These are phyloP conservation scores for Tulasnella sp. DNA, from an alignment of 768 basidiomycete species.

Conservation along the genomic window DNA sequence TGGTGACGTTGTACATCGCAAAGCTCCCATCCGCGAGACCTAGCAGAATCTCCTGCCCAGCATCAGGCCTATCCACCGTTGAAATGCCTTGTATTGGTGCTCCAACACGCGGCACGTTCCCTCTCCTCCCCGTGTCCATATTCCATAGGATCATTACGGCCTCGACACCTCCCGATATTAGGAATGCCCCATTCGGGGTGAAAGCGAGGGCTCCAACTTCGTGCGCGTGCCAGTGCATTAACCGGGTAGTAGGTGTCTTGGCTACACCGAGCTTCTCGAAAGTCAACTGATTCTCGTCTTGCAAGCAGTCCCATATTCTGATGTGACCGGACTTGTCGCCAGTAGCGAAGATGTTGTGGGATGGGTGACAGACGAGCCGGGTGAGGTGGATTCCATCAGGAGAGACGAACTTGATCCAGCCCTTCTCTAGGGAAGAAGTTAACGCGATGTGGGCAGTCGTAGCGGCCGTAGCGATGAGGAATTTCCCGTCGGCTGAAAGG, in stretches of 20 bases:
- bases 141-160: constrained; percentile 98
- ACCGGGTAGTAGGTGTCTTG: constrained; percentile 77
- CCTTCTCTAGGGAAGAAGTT: constrained; percentile 53
- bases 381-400: constrained; percentile 62
- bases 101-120: constrained; percentile 90
- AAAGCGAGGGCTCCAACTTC: constrained; percentile 83
- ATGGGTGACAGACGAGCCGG: constrained; percentile 82
- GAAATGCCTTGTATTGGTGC: constrained; percentile 74
- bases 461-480: constrained; percentile 70
- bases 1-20: constrained; percentile 59
- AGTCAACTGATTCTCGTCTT: constrained; percentile 42
- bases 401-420: constrained; percentile 80
- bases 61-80: constrained; percentile 46
- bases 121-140: constrained; percentile 78
- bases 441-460: constrained; percentile 74
- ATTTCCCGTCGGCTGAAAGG: constrained; percentile 61
- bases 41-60: constrained; percentile 83
- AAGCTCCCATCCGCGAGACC: constrained; percentile 78
- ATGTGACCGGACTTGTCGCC: constrained; percentile 84
- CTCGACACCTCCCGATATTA: constrained; percentile 93
- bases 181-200: constrained; percentile 84
- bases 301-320: constrained; percentile 88
- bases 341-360: constrained; percentile 90
- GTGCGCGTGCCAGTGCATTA: constrained; percentile 96
- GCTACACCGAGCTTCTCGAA: constrained; percentile 55